Percentiles rank a stretch among this genome's conserved stretches.
phyloP scores from a whole-genome alignment of 257 asterid species.

The Jaltomata sinuosa region DNA sequence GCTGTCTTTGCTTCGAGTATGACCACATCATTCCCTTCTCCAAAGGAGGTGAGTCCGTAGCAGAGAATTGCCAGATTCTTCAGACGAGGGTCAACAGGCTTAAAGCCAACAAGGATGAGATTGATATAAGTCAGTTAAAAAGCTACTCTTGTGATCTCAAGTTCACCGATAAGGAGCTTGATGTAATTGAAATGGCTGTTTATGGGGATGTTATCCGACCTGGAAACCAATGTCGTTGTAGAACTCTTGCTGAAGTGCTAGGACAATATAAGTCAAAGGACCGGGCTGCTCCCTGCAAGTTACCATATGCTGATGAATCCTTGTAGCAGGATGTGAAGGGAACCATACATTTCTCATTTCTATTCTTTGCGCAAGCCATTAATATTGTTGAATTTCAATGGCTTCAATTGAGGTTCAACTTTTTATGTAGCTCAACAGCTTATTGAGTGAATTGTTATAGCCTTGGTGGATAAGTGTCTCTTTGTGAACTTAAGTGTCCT shows the following conservation, averaged over 20 bases:
- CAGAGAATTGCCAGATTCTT: constrained; percentile 90
- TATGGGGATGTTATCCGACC: constrained; percentile 93
- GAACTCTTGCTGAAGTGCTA: constrained; percentile 82
- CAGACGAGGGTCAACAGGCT: constrained; percentile 88
- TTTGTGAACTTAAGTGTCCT: not conserved
- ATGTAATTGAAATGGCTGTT: constrained; percentile 80
- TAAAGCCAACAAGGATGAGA: constrained; percentile 52
- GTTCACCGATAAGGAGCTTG: constrained; percentile 82
- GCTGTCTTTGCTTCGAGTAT: constrained; percentile 95
- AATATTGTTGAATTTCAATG: not conserved
- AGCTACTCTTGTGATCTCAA: constrained; percentile 79
- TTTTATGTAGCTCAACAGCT: not conserved
- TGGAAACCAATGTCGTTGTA: constrained; percentile 84
- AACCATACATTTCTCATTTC: not conserved
- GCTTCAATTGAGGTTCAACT: not conserved
- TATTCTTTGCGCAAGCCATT: not conserved
- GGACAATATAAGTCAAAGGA: constrained; percentile 71
- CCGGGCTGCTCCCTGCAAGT: constrained; percentile 48
- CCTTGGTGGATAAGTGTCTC: not conserved
- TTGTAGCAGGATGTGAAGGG: constrained; percentile 4
- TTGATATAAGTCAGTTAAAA: constrained; percentile 44
- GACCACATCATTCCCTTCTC: constrained; percentile 87
- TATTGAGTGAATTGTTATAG: not conserved
- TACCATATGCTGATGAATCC: constrained; percentile 31
- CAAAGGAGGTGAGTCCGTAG: constrained; percentile 92